Base-by-base conservation (phyloP, 805 yeast genomes). In the Myxozyma vanderwaltii region DNA sequence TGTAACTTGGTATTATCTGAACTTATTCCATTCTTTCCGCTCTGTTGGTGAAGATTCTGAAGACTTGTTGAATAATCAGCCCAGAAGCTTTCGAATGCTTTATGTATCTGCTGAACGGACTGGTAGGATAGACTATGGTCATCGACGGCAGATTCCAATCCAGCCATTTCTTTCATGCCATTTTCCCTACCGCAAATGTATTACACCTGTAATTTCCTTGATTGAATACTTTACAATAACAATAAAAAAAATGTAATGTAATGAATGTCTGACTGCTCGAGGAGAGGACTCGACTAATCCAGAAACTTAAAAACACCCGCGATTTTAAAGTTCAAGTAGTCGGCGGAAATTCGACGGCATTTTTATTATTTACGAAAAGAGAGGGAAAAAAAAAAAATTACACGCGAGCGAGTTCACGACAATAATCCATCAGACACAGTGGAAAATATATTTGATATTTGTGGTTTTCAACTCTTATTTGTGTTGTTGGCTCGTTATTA, bases 111-210 rank as follows among this genome's bases (percentile, higher is more conserved):
- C 53, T 52, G 62, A 4, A 58, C 62, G 6, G 55, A 36, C 26
- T 35, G 50, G 19, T 52, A 52, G 33, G 61, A 58, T 10, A 58
- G 51, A 12, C 41, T 36, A 47, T 58, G 61, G 43, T 51, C 60
- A 52, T 54, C 58, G 10, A 23, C 58, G 27, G n/a, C 43, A 35
- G 43, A n/a, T 7, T 35, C 52, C 43, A 13, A 33, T 19, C 17
- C 49, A 7, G 49, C 52, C 39, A 21, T 24, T 12, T n/a, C n/a
- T n/a, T 17, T 48, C 52, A 24, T 23, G 23, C 35, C 33, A 19
- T 33, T 33, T 35, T 10, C 50, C 7, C 33, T 31, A 15, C 33
- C 10, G 33, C 10, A 29, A 10, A 6, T 10, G 10, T 10, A 7
- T 6, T 29, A 29, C 10, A 6, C 33, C 6, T 6, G 33, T 29